These are phyloP conservation scores for Euphorbia schlechtendalii DNA, from an alignment of 441 rosid species.

Conservation along the genomic window DNA sequence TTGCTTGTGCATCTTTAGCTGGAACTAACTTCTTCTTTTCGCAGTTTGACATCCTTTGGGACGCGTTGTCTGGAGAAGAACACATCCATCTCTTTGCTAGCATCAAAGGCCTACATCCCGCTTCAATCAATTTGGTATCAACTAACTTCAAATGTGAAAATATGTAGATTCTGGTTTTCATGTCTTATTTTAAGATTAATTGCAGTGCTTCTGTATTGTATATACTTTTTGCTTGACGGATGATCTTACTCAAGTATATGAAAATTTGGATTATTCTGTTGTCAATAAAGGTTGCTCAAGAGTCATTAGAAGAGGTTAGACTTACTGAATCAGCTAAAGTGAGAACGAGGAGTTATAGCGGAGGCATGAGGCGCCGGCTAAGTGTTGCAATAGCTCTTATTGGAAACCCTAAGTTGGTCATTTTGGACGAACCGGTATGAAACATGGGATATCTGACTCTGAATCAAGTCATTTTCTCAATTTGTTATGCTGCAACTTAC, in stretches of 20 bases:
- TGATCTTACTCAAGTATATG: neutral
- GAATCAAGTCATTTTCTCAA: neutral
- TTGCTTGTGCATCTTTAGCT: neutral
- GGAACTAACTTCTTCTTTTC: slow-evolving; percentile 18
- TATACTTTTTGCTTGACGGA: slow-evolving; percentile 2
- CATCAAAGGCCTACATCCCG: slow-evolving; percentile 68
- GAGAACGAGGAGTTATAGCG: slow-evolving; percentile 91
- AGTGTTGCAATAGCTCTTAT: slow-evolving; percentile 89
- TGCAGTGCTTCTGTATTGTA: neutral
- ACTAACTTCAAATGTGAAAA: slow-evolving; percentile 8
- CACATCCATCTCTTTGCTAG: slow-evolving; percentile 84
- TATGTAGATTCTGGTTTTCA: neutral
- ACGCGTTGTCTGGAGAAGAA: slow-evolving; percentile 73
- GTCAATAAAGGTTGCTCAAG: slow-evolving; percentile 46
- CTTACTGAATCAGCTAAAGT: slow-evolving; percentile 56
- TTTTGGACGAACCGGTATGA: slow-evolving; percentile 81
- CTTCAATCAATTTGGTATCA: slow-evolving; percentile 54
- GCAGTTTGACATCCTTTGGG: slow-evolving; percentile 97
- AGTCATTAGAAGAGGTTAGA: slow-evolving; percentile 65
- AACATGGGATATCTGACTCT: neutral
- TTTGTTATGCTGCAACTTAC: neutral
- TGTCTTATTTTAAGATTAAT: neutral
- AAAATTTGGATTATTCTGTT: slow-evolving; percentile 4
- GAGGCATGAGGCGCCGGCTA: slow-evolving; percentile 94
- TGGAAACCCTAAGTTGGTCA: slow-evolving; percentile 83